Base-by-base conservation (phyloP, 2,329 filamentous ascomycete species). In the Onygenales sp. region DNA sequence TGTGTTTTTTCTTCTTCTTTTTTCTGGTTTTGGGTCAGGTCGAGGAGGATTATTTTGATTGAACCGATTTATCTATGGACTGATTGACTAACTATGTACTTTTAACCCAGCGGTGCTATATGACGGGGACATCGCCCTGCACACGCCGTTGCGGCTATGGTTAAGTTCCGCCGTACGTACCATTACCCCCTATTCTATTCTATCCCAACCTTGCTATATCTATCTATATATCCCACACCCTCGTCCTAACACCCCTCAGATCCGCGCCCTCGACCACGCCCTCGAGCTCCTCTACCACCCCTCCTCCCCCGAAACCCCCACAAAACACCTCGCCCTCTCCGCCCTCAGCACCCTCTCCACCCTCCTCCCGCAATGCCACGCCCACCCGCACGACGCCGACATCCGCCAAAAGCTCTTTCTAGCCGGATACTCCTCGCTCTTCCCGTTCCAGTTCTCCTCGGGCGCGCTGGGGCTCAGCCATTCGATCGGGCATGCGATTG, bases 211-310 rank as follows among this genome's bases (percentile, higher is more conserved):
- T 47, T 9, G 11, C 35, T 50, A 42, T 41, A 50, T 11, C 1
- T 11, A 14, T 27, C 17, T 50, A 7, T 3, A 5, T 10, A 27
- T 14, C 17, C 17, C 17, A 17, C 17, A 17, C 17, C 17, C 17
- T 17, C 17, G 17, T 17, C 2, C 17, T 51, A 38, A 45, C 7
- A 43, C 1, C n/a, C 11, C 33, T 13, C 36, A 58, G 56, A 50
- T 58, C 35, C 56, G 56, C 35, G 56, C 56, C 43, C 43, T 58
- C 39, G 56, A 58, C 42, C 56, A 58, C 43, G 56, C 56, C n/a
- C 42, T 56, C 11, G 56, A 56, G 43, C 47, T 58, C 27, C 56
- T 56, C 51, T 58, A 58, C 27, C 42, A 51, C 43, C 56, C 56
- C 32, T 36, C 50, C 21, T 52, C 54, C 14, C 52, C 56, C 4